phyloP scores from a whole-genome alignment of 805 yeast genomes.

The Suhomyces kilbournensis region DNA sequence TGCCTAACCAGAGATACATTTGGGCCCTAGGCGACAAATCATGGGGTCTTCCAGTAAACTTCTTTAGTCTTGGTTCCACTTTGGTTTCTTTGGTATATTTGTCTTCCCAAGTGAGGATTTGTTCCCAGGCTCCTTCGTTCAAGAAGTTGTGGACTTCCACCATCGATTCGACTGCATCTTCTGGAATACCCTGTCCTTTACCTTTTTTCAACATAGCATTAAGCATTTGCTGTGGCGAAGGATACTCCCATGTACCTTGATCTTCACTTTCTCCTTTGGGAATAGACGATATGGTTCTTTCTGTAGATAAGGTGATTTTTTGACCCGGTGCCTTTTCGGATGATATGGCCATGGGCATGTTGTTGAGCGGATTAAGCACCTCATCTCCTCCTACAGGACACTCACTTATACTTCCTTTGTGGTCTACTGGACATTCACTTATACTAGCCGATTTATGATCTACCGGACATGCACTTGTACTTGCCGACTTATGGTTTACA shows the following conservation, averaged over 20 bases:
- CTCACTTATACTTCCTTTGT: constrained; percentile 21
- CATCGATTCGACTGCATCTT: constrained; percentile 95
- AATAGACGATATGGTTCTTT: constrained; percentile 77
- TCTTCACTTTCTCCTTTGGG: constrained; percentile 70
- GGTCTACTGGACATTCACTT: constrained; percentile 32
- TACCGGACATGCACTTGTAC: constrained; percentile 38
- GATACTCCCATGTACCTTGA: constrained; percentile 94
- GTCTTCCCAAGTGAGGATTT: constrained; percentile 87
- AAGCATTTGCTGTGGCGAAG: constrained; percentile 98
- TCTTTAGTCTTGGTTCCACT: constrained; percentile 69
- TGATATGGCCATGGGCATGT: constrained; percentile 78
- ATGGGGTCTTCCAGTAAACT: constrained; percentile 90
- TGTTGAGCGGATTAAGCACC: constrained; percentile 74
- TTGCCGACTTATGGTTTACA: constrained; percentile 22
- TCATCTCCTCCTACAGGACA: constrained; percentile 40
- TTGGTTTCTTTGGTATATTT: constrained; percentile 56
- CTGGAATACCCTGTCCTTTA: constrained; percentile 82
- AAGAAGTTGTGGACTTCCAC: constrained; percentile 94
- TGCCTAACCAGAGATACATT: constrained; percentile 60
- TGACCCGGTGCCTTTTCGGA: constrained; percentile 77
- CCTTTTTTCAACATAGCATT: constrained; percentile 97
- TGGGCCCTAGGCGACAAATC: constrained; percentile 85
- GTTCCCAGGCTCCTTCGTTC: constrained; percentile 97
- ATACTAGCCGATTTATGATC: background rate
- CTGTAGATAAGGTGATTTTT: constrained; percentile 71